These are phyloP conservation scores for Stygiomarasmius scandens DNA, from an alignment of 1,284 basidiomycete genomes.

Conservation along the genomic window DNA sequence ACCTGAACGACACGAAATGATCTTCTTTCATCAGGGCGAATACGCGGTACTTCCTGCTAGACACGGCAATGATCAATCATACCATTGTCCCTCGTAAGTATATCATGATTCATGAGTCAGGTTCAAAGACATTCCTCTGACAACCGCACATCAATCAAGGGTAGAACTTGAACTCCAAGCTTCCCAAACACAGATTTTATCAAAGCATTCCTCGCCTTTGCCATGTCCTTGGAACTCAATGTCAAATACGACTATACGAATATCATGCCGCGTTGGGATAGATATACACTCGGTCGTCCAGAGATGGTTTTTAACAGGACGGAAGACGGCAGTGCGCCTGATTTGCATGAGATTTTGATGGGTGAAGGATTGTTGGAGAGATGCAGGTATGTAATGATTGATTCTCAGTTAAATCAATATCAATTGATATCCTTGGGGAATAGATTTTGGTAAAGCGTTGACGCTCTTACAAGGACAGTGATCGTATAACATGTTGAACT, in stretches of 20 bases:
- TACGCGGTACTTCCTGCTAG: constrained; percentile 39
- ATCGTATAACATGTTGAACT: too few relatives aligned
- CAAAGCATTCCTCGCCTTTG: constrained; percentile 42
- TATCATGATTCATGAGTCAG: constrained; percentile 6
- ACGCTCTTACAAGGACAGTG: constrained; percentile 14
- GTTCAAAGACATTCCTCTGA: not conserved
- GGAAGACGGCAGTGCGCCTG: constrained; percentile 21
- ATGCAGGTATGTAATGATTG: constrained; percentile 31
- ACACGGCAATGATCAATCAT: constrained; percentile 35
- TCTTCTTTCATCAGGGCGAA: constrained; percentile 29
- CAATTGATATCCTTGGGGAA: not conserved
- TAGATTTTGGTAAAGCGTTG: constrained; percentile 19
- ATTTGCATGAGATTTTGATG: constrained; percentile 26
- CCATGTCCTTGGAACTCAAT: constrained; percentile 37
- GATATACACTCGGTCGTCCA: constrained; percentile 22
- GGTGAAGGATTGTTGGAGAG: constrained; percentile 27
- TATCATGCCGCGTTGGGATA: constrained; percentile 32
- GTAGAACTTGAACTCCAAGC: constrained; percentile 20
- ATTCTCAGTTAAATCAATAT: not conserved
- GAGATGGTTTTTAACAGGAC: constrained; percentile 43
- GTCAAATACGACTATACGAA: constrained; percentile 29
- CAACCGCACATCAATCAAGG: constrained; percentile 13
- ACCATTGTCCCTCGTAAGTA: constrained; percentile 36
- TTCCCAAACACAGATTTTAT: constrained; percentile 40
- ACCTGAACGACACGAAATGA: not conserved